Base-by-base conservation (phyloP, 202 grass and related monocot species). In the Brachypodium distachyon region DNA sequence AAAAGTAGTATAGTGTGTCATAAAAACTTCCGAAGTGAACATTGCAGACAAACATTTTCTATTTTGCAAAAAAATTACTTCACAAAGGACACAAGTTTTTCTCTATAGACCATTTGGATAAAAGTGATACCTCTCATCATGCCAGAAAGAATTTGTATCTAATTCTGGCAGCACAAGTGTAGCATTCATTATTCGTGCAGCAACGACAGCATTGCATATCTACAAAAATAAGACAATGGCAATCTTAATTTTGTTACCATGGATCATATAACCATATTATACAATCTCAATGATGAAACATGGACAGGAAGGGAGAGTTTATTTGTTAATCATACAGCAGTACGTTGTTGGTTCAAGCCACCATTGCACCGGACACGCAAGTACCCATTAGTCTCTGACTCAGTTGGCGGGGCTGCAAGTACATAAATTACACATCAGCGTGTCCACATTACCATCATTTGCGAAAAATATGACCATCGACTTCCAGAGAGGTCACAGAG, bases 171-270 rank as follows among this genome's bases (percentile, higher is more conserved):
- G 76, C 29, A 97, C 86, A 41, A 93, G 81, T 63, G 94, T 93
- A 51, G 94, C 94, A 84, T 97, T 93, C 94, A 97, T 97, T 42
- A 97, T 97, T 42, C 88, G 81, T 81, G 94, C 94, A 89, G 88
- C 94, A 79, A 92, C 66, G 87, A 97, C 94, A 83, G 94, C 94
- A 91, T 97, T 97, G 42, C 94, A 93, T 86, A 97, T 97, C 94
- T 97, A 73, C 48, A 85, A 63, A 79, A 77, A 61, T 41, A 77
- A 36, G 37, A 69, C 8, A 63, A 37, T 22, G 31, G 22, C 22
- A 68, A 64, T 12, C 60, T 77, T 66, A 77, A 50, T 67, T 34
- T 73, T 29, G 42, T 57, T 81, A 62, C 13, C 49, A 77, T 67
- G 25, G 57, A 77, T 76, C 26, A 68, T 27, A 72, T 22, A 76